Conservation (phyloP, 2,329 filamentous ascomycete species). For the Colletotrichum orchidophilum region DNA sequence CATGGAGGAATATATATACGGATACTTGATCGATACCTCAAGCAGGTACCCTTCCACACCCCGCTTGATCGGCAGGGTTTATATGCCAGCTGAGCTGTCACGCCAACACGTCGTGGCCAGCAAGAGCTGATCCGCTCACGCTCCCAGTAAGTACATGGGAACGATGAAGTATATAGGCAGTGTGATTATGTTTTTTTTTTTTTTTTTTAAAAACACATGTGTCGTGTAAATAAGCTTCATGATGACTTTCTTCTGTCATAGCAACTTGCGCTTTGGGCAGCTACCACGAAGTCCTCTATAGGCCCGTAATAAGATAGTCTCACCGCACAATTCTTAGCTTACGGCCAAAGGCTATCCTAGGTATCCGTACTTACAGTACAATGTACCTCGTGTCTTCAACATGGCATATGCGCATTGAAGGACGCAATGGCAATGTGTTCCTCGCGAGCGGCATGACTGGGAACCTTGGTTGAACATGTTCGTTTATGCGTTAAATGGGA, state of each 20-base stretch:
- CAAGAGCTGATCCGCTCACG: not conserved
- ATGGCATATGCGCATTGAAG: not conserved
- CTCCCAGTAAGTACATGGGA: not conserved
- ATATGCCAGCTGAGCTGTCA: conserved; percentile 6
- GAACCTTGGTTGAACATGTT: not conserved
- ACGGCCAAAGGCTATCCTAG: not conserved
- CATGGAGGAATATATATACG: not conserved
- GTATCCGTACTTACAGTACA: not conserved
- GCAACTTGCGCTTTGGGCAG: not conserved
- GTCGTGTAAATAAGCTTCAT: not conserved
- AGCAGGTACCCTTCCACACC: not conserved
- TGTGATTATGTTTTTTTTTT: not conserved
- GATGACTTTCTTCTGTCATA: not conserved
- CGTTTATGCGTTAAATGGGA: conserved; percentile 4
- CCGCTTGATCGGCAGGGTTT: conserved; percentile 7
- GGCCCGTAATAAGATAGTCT: not conserved
- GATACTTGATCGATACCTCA: not conserved
- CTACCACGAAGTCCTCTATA: not conserved
- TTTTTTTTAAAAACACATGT: no score
- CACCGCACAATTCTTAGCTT: not conserved
- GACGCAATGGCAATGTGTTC: not conserved
- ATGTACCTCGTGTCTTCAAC: not conserved
- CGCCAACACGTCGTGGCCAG: not conserved
- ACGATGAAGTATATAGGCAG: not conserved
- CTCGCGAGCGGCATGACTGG: not conserved